Percentiles rank a stretch among this genome's conserved stretches.
These are phyloP conservation scores for Populus tremula DNA, from an alignment of 345 rosid species.

Conservation along the genomic window DNA sequence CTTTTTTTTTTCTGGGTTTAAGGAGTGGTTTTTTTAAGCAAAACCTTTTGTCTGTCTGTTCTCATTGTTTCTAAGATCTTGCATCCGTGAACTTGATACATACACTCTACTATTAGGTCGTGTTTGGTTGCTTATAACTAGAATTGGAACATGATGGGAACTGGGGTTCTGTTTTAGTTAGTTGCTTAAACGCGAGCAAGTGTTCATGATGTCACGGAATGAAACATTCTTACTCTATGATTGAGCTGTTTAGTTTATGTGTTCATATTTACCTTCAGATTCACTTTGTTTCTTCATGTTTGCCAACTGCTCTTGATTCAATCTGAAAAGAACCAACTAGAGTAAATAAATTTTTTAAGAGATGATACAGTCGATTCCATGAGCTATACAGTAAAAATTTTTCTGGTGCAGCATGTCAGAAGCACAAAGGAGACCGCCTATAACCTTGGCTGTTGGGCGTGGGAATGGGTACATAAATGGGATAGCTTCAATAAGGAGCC, in stretches of 20 bases:
- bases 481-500: constrained; percentile 48
- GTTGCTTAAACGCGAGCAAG: not conserved
- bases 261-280: not conserved
- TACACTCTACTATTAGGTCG: constrained; percentile 16
- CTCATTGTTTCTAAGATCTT: constrained; percentile 15
- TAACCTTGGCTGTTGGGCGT: constrained; percentile 38
- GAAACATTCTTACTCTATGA: not conserved
- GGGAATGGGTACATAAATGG: constrained; percentile 58
- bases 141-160: constrained; percentile 7
- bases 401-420: constrained; percentile 57
- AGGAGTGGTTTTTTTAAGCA: not conserved
- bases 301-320: not conserved
- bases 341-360: not conserved
- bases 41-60: constrained; percentile 4
- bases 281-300: not conserved
- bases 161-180: constrained; percentile 8
- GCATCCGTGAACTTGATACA: constrained; percentile 16
- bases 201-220: not conserved
- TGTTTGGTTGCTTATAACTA: constrained; percentile 12
- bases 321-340: not conserved
- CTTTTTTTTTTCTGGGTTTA: not conserved
- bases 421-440: constrained; percentile 44
- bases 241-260: not conserved
- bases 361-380: not conserved
- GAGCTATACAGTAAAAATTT: constrained; percentile 8